Base-by-base conservation (phyloP, 768 basidiomycete genomes). In the Symmetrospora coprosmae region DNA sequence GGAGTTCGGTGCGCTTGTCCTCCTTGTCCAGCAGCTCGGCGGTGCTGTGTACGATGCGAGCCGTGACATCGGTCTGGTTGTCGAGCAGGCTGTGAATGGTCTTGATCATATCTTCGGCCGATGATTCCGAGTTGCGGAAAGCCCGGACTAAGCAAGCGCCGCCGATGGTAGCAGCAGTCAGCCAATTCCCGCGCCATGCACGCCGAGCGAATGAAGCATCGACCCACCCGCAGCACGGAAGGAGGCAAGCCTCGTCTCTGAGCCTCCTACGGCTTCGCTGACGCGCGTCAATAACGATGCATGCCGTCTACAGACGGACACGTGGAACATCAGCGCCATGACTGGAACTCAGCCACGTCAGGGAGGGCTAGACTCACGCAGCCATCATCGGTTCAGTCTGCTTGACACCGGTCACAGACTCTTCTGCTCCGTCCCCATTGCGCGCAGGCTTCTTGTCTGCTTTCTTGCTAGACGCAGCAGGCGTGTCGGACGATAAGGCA, bases 31-130 rank as follows among this genome's bases (percentile, higher is more conserved):
- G 69, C 4, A 87, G 72, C 65, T 87, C 87, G 33, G 86, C 78
- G 63, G 83, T 81, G 53, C 70, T 71, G 41, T 68, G 56, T 25
- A 72, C 64, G 21, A 76, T 66, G 3, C 67, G 60, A 0, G 82
- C 82, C 0, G 87, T 85, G 30, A 81, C 77, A 50, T 94, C 88
- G 21, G 85, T 71, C 63, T 81, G 75, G 16, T 76, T 72, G 56
- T 83, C 82, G 11, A 85, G 73, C 34, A 85, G 77, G 69, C 82
- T 86, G 82, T 83, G 92, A n/a, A 91, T 76, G 0, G 86, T 91
- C 38, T 83, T 82, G 50, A 96, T 83, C 64, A 96, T 76, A 71
- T 92, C 92, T 2, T 82, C 77, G 2, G 89, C 85, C 38, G 79
- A 81, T 8, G 81, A 80, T 70, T 99, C 91, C 39, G 81, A 81